These are phyloP conservation scores for Phoma sp. DNA, from an alignment of 2,329 filamentous ascomycete genomes.

Conservation along the genomic window DNA sequence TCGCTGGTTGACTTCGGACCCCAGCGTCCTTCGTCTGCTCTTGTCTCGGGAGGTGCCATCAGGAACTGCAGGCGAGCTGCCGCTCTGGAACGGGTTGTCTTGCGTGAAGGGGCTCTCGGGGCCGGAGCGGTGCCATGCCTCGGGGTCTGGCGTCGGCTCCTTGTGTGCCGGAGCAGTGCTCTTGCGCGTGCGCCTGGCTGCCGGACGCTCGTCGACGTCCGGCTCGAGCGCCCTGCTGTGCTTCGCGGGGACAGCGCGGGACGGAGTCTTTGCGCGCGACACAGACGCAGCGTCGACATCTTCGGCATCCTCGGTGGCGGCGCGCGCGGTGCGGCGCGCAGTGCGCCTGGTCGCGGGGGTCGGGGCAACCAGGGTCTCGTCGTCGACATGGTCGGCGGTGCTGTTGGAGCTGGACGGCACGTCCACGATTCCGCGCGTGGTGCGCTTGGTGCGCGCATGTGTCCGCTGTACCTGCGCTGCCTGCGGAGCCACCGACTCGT, in stretches of 20 bases:
- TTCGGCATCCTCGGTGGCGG: slow-evolving; percentile 49
- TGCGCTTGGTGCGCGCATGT: slow-evolving; percentile 79
- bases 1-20: slow-evolving; percentile 49
- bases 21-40: slow-evolving; percentile 58
- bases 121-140: slow-evolving; percentile 49
- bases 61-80: slow-evolving; percentile 67
- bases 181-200: slow-evolving; percentile 46
- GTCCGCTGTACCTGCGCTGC: slow-evolving; percentile 76
- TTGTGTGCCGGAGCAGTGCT: slow-evolving; percentile 51
- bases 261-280: slow-evolving; percentile 41
- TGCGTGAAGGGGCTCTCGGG: slow-evolving; percentile 76
- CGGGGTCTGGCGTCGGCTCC: slow-evolving; percentile 57
- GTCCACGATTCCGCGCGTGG: slow-evolving; percentile 81
- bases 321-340: slow-evolving; percentile 47
- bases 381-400: slow-evolving; percentile 61
- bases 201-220: slow-evolving; percentile 42
- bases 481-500: slow-evolving; percentile 77
- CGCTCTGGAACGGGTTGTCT: slow-evolving; percentile 93
- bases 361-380: slow-evolving; percentile 52
- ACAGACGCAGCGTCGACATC: slow-evolving; percentile 6
- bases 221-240: slow-evolving; percentile 49
- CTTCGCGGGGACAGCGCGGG: slow-evolving; percentile 50
- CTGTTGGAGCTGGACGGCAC: slow-evolving; percentile 70
- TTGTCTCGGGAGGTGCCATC: slow-evolving; percentile 50
- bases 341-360: slow-evolving; percentile 44